phyloP scores from a whole-genome alignment of 768 basidiomycete species.

The Rhizopogon sp. region DNA sequence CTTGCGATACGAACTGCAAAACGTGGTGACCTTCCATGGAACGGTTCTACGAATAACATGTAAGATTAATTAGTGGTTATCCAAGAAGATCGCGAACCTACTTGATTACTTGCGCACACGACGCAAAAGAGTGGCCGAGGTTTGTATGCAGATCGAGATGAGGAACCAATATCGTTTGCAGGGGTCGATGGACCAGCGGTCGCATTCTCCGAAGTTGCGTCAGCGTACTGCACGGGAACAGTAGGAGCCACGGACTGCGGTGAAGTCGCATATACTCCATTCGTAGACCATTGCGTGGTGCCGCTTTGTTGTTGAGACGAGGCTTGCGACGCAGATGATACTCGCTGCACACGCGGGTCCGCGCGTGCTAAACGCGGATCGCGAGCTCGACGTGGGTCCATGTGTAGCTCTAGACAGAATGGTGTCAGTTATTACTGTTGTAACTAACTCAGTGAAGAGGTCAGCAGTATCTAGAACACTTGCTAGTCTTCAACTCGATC shows the following conservation, averaged over 20 bases:
- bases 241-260: neutral
- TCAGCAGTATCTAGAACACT: slow-evolving; percentile 97
- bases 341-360: slow-evolving; percentile 59
- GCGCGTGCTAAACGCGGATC: slow-evolving; percentile 74
- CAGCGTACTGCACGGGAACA: neutral
- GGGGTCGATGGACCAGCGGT: slow-evolving; percentile 1
- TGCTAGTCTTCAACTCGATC: slow-evolving; percentile 70
- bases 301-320: slow-evolving; percentile 12
- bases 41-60: slow-evolving; percentile 60
- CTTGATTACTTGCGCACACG: slow-evolving; percentile 99
- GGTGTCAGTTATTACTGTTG: slow-evolving; percentile 12
- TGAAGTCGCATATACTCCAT: slow-evolving; percentile 4
- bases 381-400: slow-evolving; percentile 79
- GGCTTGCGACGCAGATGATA: slow-evolving; percentile 34
- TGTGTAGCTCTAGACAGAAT: slow-evolving; percentile 23
- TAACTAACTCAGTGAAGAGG: slow-evolving; percentile 16
- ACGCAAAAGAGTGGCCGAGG: slow-evolving; percentile 88
- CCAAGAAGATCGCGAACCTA: slow-evolving; percentile 22
- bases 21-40: slow-evolving; percentile 98
- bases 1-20: slow-evolving; percentile 57
- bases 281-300: slow-evolving; percentile 16
- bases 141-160: slow-evolving; percentile 39
- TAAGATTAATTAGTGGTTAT: slow-evolving; percentile 9
- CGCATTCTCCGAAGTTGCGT: neutral
- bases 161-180: slow-evolving; percentile 3